Conservation (phyloP, 106 monocot species). For the Acanthochlamys bracteata region DNA sequence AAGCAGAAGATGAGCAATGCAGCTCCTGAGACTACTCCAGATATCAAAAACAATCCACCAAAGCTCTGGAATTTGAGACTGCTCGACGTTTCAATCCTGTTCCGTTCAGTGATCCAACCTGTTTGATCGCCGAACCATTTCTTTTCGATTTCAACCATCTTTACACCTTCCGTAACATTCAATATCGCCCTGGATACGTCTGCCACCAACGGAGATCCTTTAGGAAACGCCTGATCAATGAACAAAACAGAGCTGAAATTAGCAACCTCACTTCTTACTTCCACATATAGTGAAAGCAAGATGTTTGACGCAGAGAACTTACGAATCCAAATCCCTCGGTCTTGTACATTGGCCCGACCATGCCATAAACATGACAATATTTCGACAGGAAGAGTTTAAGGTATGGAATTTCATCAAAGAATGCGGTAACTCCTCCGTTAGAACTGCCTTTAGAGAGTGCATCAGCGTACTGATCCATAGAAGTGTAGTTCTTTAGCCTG, state of each 20-base stretch:
- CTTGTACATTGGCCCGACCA: conserved; percentile 41
- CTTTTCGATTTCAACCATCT: conserved; percentile 39
- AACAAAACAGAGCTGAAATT: not conserved
- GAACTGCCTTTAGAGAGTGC: conserved; percentile 33
- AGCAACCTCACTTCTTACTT: not conserved
- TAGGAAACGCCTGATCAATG: conserved; percentile 48
- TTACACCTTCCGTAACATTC: conserved; percentile 40
- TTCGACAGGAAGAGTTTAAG: conserved; percentile 42
- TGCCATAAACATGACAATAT: conserved; percentile 23
- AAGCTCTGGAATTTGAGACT: conserved; percentile 41
- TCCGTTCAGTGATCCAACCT: conserved; percentile 21
- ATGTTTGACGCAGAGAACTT: too few relatives aligned
- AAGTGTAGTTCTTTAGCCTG: conserved; percentile 10
- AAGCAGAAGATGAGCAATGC: conserved; percentile 28
- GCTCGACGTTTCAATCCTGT: conserved; percentile 25
- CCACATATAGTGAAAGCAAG: not conserved
- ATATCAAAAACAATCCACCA: conserved; percentile 67
- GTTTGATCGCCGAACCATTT: conserved; percentile 54
- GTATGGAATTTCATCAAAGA: conserved; percentile 65
- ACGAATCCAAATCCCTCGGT: conserved; percentile 58
- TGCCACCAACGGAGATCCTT: conserved; percentile 34
- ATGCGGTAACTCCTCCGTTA: conserved; percentile 33
- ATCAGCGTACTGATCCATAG: conserved; percentile 23
- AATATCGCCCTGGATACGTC: conserved; percentile 62
- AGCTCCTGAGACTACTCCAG: conserved; percentile 32